A percentile compares a stretch with the other conserved stretches of the same genome.
phyloP scores from a whole-genome alignment of 2,329 filamentous ascomycete species.

The Sporothrix luriei region DNA sequence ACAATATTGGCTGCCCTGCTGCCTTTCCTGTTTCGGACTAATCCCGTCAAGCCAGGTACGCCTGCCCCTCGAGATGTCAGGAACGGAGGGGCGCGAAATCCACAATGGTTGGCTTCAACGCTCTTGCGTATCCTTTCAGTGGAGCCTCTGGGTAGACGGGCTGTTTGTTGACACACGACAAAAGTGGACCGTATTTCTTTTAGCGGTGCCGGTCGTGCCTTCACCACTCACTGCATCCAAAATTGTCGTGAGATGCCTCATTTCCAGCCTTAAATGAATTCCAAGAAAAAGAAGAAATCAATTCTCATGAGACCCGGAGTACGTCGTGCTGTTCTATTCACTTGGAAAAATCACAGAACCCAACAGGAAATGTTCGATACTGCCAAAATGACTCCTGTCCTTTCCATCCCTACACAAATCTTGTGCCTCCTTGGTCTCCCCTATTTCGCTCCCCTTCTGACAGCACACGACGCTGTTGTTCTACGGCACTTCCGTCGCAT shows the following conservation, averaged over 20 bases:
- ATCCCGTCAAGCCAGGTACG: background rate
- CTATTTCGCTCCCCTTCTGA: background rate
- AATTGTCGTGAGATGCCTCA: slow-evolving; percentile 3
- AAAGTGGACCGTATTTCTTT: background rate
- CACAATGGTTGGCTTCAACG: background rate
- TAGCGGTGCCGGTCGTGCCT: slow-evolving; percentile 7
- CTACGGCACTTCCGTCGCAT: background rate
- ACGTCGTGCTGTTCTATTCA: background rate
- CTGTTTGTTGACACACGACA: slow-evolving; percentile 1
- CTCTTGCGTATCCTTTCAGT: background rate
- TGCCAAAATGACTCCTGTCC: background rate
- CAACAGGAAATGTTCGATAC: background rate
- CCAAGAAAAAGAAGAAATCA: too few relatives aligned
- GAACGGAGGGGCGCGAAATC: slow-evolving; percentile 12
- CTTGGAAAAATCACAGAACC: too few relatives aligned
- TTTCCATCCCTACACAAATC: background rate
- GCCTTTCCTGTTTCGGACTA: slow-evolving; percentile 13
- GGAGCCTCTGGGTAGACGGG: background rate
- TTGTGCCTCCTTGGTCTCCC: background rate
- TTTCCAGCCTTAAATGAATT: background rate
- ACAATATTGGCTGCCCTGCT: too few relatives aligned
- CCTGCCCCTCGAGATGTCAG: background rate
- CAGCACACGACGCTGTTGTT: background rate
- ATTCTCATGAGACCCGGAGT: background rate
- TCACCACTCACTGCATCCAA: background rate